Evolutionary conservation across 441 rosid genomes (phyloP), one percentile per base, ranked within the genome.

Genomic region (Pelargonium cotyledonis): DNA sequence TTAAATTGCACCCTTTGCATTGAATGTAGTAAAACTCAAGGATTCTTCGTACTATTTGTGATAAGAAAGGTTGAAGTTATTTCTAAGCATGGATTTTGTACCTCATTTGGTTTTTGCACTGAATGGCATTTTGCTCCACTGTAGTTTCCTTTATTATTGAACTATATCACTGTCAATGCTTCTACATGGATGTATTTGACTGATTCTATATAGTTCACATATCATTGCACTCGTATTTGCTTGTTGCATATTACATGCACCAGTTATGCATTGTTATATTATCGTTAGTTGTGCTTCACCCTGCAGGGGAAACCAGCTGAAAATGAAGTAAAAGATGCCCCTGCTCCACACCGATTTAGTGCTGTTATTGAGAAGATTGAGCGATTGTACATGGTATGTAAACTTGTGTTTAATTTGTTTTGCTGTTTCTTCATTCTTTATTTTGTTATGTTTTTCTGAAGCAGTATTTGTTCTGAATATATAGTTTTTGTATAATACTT

Each of bases 291-390:
- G 58, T 65, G 69, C 58, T 63, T 73, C 77, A 47, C 68, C 65
- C 60, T 73, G 26, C 16, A 94, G 97, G 94, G 80, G 60, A 87
- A 82, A 67, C 74, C 75, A 4, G 79, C 69, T 49, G 96, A 88
- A 69, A 68, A 72, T 19, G 90, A 82, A 80, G 80, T 15, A 67
- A 83, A 81, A 63, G 97, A 89, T 47, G 86, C 85, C 29, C 76
- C 91, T 72, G 77, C 85, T 68, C 79, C 96, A 6, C 85, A 86
- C 73, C 91, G 98, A 58, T 92, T 87, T 68, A 90, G 88, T 79
- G 96, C 99, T 61, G 99, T 95, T 71, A 92, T 95, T 79, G 99
- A 92, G 88, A 95, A 92, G 91, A 95, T 95, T 75, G 99, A 95
- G 77, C 91, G 98, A 60, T 97, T 95, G 46, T 95, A 92, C 78